Base-by-base conservation (phyloP, 2,329 filamentous ascomycete species). In the Arthrobotrys conoides region DNA sequence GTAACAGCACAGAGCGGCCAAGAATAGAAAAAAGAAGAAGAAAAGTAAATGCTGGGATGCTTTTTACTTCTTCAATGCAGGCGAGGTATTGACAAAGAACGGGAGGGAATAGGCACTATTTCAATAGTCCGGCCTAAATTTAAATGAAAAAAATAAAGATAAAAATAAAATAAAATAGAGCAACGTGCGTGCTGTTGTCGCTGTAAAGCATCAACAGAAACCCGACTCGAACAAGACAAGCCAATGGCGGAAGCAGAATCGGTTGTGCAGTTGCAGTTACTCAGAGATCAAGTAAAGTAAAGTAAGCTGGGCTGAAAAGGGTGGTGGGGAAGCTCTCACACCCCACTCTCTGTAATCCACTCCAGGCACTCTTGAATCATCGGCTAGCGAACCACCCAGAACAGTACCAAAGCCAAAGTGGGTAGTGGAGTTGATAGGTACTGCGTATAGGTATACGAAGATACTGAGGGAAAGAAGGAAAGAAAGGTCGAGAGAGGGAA, bases 111-210 rank as follows among this genome's bases (percentile, higher is more conserved):
- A 41, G 41, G 41, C 57, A 44, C 33, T 66, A 64, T 76, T 53
- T 70, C 51, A 76, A 71, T 66, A 65, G 38, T 67, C 44, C 67
- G n/a, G n/a, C n/a, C n/a, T n/a, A n/a, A n/a, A n/a, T n/a, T 5
- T n/a, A 33, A 49, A 46, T 36, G 30, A 69, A 48, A 18, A 38
- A 33, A 36, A 41, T 57, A 55, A 14, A 57, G n/a, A 30, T 30
- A 30, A 30, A 30, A 30, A 30, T 30, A 69, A 69, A 55, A 14
- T 51, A 61, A 24, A 65, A n/a, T n/a, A n/a, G n/a, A n/a, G n/a
- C n/a, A 67, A 66, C 44, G 67, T 51, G 68, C 55, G 61, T 69
- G 75, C 61, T 70, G 59, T 69, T 78, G 75, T 72, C 68, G 65
- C 61, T 61, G 66, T 59, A 30, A 46, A 57, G n/a, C 51, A 61